Evolutionary conservation across 768 basidiomycete species (phyloP), one percentile per base, ranked within the genome.

Genomic region (Boletellus sp.): DNA sequence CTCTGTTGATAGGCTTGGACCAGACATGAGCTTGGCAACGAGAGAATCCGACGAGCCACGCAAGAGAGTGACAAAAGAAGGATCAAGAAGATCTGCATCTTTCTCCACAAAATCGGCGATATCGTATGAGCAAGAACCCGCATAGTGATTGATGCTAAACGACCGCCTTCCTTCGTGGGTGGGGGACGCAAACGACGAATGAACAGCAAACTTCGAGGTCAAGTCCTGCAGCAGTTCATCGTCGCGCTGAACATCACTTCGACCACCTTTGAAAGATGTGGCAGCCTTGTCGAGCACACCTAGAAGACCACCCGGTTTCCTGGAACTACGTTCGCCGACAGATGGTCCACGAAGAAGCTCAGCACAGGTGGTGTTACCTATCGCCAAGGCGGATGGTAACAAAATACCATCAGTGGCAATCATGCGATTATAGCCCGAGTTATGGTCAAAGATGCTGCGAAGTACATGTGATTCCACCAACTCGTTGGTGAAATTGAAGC

Each of bases 121-220:
- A 48, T 83, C 80, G 61, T 84, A 84, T 13, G 74, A 70, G 63
- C 77, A 77, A 32, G 64, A 61, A 11, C 82, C 79, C 3, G 79
- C 69, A 49, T 79, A 84, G 61, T 84, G 82, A 59, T 80, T 83
- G 72, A 84, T 76, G 8, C 77, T 80, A 52, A 84, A 84, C 23
- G 72, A 59, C 31, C 61, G 69, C 41, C 63, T 68, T 23, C 64
- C 68, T 17, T 66, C 65, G 45, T 40, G 50, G 39, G 57, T 47
- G 42, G 51, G 72, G 54, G 70, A 53, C 42, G 76, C 62, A 57
- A 81, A 84, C n/a, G 81, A 81, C 1, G 78, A 58, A 52, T 83
- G 78, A 12, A 64, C 62, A 26, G 71, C 70, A 55, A 78, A 80
- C 53, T 73, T 71, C 12, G 74, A 61, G 19, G 69, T 60, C 45